Percentiles rank a stretch among this genome's conserved stretches.
phyloP scores from a whole-genome alignment of 2,329 filamentous ascomycete genomes.

The Ceratocystis papillata region DNA sequence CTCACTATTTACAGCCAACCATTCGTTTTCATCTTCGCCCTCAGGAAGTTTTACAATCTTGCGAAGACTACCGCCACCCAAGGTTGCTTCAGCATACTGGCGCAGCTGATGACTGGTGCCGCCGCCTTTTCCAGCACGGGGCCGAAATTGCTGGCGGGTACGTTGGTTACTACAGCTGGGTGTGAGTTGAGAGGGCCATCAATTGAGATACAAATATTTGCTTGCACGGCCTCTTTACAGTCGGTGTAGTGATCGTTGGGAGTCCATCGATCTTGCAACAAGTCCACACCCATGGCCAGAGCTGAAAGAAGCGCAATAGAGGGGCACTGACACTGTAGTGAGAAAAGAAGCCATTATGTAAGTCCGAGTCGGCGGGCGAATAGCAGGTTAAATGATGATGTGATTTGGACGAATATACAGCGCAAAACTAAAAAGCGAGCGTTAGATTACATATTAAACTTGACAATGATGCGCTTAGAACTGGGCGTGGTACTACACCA shows the following conservation, averaged over 20 bases:
- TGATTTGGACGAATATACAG: conserved; percentile 10
- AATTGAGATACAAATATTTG: background rate
- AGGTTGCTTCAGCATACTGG: conserved; percentile 94
- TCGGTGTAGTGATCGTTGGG: too few relatives aligned
- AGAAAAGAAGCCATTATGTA: conserved; percentile 35
- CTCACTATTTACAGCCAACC: conserved; percentile 92
- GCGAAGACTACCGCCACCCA: conserved; percentile 85
- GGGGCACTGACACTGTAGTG: conserved; percentile 35
- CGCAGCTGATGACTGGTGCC: conserved; percentile 82
- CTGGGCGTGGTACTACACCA: background rate
- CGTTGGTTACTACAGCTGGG: conserved; percentile 60
- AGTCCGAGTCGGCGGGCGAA: background rate
- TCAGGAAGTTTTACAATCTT: conserved; percentile 97
- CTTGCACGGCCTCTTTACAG: too few relatives aligned
- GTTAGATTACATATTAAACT: background rate
- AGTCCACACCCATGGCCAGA: background rate
- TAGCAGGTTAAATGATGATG: background rate
- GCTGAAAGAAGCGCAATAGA: background rate
- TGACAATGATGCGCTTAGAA: background rate
- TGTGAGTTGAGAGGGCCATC: background rate
- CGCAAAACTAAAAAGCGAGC: background rate
- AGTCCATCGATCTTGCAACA: background rate
- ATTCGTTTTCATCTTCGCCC: conserved; percentile 95
- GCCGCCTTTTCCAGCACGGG: conserved; percentile 77
- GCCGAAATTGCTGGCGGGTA: conserved; percentile 82